Evolutionary conservation across 306 rosid species (phyloP).

Genomic region (Cucumis hystrix): DNA sequence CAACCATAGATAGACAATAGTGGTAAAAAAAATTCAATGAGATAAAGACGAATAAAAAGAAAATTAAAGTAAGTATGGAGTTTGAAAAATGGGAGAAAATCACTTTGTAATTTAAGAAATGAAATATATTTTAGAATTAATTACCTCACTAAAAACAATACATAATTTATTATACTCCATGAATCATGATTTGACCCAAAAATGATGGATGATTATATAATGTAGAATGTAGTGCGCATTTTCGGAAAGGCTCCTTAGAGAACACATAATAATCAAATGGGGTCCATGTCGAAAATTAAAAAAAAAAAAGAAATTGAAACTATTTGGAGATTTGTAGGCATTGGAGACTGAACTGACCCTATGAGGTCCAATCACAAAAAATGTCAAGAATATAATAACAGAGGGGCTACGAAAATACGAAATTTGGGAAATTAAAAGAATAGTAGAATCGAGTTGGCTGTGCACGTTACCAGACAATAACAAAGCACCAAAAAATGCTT

Average conservation of each 20-base stretch:
- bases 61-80: no score
- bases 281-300: background rate
- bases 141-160: no score
- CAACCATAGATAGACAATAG: no score
- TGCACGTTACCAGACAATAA: constrained; percentile 1
- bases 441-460: background rate
- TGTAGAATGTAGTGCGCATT: no score
- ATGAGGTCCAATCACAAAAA: background rate
- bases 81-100: no score
- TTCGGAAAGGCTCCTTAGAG: background rate
- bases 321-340: background rate
- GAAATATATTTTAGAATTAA: no score
- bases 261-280: background rate
- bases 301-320: background rate
- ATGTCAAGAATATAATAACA: background rate
- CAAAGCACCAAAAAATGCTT: background rate
- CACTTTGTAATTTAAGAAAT: no score
- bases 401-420: background rate
- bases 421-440: background rate
- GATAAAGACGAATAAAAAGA: no score
- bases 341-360: background rate
- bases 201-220: no score
- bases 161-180: no score
- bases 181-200: no score
- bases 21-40: no score